A percentile compares a stretch with the other conserved stretches of the same genome.
phyloP scores from a whole-genome alignment of 768 basidiomycete species.

The Mrakia hoshinonis region DNA sequence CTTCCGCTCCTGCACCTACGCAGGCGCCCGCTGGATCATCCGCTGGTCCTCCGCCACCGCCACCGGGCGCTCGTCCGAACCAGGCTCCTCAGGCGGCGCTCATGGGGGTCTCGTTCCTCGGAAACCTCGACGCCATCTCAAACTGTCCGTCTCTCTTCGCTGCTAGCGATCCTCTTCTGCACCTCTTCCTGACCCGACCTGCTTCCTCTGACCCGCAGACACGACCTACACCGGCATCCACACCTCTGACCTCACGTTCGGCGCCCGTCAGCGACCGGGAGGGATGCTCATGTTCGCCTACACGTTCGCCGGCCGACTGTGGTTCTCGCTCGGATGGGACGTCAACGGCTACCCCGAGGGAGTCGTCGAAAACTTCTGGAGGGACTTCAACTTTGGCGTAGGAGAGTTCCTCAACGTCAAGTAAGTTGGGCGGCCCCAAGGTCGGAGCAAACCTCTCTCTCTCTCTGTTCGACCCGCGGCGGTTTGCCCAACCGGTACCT shows the following conservation, averaged over 20 bases:
- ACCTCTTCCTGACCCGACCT: not conserved
- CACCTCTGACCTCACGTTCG: conserved; percentile 59
- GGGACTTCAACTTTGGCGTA: conserved; percentile 50
- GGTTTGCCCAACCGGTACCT: no score
- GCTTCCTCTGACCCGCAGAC: not conserved
- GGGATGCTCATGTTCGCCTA: conserved; percentile 74
- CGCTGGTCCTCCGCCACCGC: not conserved
- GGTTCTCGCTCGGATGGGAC: conserved; percentile 74
- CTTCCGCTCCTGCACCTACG: not conserved
- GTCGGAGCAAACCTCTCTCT: no score
- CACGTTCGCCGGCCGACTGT: conserved; percentile 64
- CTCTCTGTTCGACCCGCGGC: no score
- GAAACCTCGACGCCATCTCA: conserved; percentile 37
- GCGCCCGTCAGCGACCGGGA: conserved; percentile 67
- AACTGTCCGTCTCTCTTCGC: conserved; percentile 15
- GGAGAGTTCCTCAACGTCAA: conserved; percentile 50
- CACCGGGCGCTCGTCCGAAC: conserved; percentile 29
- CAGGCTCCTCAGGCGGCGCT: conserved; percentile 54
- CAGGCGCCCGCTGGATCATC: not conserved
- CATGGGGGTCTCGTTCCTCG: conserved; percentile 71
- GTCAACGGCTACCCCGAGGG: conserved; percentile 61
- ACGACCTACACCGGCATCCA: conserved; percentile 45
- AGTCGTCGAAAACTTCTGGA: conserved; percentile 60
- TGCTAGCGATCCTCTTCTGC: not conserved
- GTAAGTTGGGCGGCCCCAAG: not conserved